Conservation (phyloP, 345 rosid genomes). For the Capsella bursapastoris region DNA sequence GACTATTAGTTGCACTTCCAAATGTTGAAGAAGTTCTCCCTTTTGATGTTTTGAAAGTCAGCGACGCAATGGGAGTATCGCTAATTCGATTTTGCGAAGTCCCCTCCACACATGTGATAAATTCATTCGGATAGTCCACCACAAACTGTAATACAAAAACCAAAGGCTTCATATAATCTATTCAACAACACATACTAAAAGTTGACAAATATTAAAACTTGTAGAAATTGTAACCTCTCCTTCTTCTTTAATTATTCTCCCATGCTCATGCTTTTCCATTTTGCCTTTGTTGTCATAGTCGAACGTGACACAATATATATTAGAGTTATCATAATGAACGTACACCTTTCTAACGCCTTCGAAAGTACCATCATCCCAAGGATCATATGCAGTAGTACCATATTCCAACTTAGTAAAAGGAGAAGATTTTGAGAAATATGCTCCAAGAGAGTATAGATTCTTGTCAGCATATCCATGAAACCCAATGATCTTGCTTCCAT, state of each 20-base stretch:
- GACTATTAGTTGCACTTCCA: constrained; percentile 12
- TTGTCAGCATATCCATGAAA: constrained; percentile 27
- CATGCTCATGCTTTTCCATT: neutral
- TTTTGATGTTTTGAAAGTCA: constrained; percentile 37
- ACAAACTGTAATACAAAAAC: constrained; percentile 9
- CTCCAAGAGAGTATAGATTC: constrained; percentile 16
- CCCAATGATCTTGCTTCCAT: neutral
- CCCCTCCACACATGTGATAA: constrained; percentile 19
- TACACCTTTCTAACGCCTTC: neutral
- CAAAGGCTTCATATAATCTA: neutral
- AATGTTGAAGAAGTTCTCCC: constrained; percentile 16
- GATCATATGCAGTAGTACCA: no score
- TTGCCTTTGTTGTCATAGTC: neutral
- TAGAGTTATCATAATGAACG: neutral
- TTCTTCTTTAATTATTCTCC: neutral
- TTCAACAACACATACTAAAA: neutral
- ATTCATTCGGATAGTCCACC: constrained; percentile 35
- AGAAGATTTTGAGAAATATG: neutral
- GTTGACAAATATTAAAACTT: neutral
- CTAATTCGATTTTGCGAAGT: neutral
- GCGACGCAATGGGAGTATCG: no score
- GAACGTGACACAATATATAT: neutral
- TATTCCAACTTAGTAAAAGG: no score
- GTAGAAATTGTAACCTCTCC: neutral
- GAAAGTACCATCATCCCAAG: constrained; percentile 4